phyloP scores from a whole-genome alignment of 2,329 filamentous ascomycete genomes.

The Lecanosticta acicola region DNA sequence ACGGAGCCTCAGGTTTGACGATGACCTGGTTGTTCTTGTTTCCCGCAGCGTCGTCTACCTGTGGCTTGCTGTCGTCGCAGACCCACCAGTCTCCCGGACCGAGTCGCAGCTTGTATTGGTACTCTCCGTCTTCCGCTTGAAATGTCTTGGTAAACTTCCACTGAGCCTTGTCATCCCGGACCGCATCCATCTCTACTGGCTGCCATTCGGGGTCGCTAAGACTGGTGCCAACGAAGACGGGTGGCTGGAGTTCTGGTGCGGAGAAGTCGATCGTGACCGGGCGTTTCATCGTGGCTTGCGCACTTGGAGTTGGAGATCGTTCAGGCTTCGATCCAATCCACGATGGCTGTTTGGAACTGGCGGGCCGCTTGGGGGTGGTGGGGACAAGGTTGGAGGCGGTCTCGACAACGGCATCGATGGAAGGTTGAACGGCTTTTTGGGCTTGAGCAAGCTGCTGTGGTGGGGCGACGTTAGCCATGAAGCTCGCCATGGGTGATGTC shows the following conservation, averaged over 20 bases:
- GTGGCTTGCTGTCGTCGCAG: slow-evolving; percentile 57
- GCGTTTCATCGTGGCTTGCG: slow-evolving; percentile 27
- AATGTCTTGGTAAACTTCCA: slow-evolving; percentile 56
- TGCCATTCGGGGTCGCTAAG: slow-evolving; percentile 64
- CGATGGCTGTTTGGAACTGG: slow-evolving; percentile 16
- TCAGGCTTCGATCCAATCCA: slow-evolving; percentile 28
- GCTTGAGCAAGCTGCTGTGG: neutral
- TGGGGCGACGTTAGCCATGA: neutral
- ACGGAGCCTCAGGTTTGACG: slow-evolving; percentile 25
- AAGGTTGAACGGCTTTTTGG: slow-evolving; percentile 6
- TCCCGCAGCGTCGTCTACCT: slow-evolving; percentile 47
- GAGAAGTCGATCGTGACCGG: slow-evolving; percentile 57
- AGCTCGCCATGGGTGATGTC: neutral
- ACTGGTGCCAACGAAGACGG: slow-evolving; percentile 64
- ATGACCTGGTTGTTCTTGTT: slow-evolving; percentile 51
- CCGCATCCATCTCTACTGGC: slow-evolving; percentile 58
- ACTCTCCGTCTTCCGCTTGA: slow-evolving; percentile 51
- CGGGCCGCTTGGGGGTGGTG: slow-evolving; percentile 5
- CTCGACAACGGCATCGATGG: slow-evolving; percentile 11
- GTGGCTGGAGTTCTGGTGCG: slow-evolving; percentile 56
- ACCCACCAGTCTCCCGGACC: slow-evolving; percentile 65
- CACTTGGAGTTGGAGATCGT: slow-evolving; percentile 14
- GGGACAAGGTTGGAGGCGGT: slow-evolving; percentile 2
- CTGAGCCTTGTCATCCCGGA: slow-evolving; percentile 44
- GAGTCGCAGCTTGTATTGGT: slow-evolving; percentile 71